phyloP scores from a whole-genome alignment of 208 protist species.

The Acanthamoeba triangularis region DNA sequence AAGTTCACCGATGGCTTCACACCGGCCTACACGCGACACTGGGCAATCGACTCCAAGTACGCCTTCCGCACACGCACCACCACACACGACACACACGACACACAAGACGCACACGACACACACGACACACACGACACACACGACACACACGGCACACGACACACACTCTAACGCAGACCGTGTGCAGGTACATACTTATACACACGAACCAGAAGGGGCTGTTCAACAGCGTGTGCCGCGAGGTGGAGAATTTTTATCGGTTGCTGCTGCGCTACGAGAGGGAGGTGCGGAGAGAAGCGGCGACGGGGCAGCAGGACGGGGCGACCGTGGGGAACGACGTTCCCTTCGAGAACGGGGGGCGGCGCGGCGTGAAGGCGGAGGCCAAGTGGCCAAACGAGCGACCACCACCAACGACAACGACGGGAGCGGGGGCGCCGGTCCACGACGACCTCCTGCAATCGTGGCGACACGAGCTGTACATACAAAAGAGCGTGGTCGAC shows the following conservation, averaged over 20 bases:
- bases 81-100: too few relatives aligned
- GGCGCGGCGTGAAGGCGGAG: not conserved
- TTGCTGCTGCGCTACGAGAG: not conserved
- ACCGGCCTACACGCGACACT: conserved; percentile 14
- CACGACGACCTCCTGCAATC: not conserved
- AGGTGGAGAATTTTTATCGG: conserved; percentile 36
- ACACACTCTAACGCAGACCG: not conserved
- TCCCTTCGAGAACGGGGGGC: not conserved
- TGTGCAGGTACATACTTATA: conserved; percentile 26
- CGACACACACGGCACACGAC: not conserved
- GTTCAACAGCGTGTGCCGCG: not conserved
- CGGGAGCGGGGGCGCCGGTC: not conserved
- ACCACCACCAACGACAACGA: not conserved
- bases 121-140: too few relatives aligned
- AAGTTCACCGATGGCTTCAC: not conserved
- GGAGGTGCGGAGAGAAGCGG: not conserved
- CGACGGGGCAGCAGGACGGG: not conserved
- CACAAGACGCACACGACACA: not conserved
- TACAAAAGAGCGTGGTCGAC: not conserved
- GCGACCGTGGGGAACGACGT: not conserved
- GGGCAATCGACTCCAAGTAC: not conserved
- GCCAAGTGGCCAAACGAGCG: not conserved
- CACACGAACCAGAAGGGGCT: conserved; percentile 18
- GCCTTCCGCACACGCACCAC: not conserved
- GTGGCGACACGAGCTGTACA: conserved; percentile 37